phyloP scores from a whole-genome alignment of 306 rosid genomes.

The Cucumis melo region DNA sequence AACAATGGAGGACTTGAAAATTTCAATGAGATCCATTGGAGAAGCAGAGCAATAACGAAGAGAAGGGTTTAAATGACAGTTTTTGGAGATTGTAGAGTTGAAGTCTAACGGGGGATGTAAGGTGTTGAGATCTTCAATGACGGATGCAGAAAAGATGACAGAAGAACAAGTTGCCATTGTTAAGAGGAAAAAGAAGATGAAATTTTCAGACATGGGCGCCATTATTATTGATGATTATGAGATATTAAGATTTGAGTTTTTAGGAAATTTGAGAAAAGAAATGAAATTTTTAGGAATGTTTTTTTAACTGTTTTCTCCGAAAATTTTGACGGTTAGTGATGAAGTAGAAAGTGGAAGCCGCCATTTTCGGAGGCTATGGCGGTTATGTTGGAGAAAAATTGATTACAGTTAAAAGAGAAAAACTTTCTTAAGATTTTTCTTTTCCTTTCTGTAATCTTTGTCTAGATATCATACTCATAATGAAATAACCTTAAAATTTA shows the following conservation, averaged over 20 bases:
- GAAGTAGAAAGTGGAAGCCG: constrained; percentile 3
- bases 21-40: constrained; percentile 36
- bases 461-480: not conserved
- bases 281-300: not conserved
- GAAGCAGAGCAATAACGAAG: constrained; percentile 51
- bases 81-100: constrained; percentile 39
- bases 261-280: not conserved
- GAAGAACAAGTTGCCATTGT: constrained; percentile 5
- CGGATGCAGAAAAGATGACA: constrained; percentile 26
- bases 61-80: constrained; percentile 48
- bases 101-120: constrained; percentile 47
- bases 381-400: not conserved
- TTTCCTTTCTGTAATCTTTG: not conserved
- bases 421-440: not conserved
- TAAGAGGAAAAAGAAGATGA: constrained; percentile 10
- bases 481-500: not conserved
- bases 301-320: not conserved
- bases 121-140: constrained; percentile 49
- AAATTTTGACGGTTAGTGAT: not conserved
- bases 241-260: not conserved
- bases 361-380: not conserved
- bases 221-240: constrained; percentile 16
- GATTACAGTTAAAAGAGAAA: not conserved
- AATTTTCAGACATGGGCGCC: constrained; percentile 32
- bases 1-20: constrained; percentile 55